A percentile compares a stretch with the other conserved stretches of the same genome.
These are phyloP conservation scores for Citeromyces hawaiiensis DNA, from an alignment of 1,139 yeast species.

Conservation along the genomic window DNA sequence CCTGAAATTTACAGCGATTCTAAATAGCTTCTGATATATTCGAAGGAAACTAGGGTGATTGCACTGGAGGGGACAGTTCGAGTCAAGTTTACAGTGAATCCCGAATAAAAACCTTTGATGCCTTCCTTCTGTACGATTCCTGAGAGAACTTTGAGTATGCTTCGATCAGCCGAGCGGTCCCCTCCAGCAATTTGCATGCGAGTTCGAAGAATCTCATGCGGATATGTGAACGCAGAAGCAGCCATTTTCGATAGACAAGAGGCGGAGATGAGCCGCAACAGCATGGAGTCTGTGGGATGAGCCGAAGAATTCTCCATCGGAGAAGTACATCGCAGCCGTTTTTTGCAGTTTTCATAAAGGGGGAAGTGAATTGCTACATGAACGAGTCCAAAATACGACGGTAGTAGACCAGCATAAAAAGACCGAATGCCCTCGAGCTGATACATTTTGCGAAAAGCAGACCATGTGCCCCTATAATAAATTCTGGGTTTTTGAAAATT, in stretches of 20 bases:
- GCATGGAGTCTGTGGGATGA: constrained; percentile 13
- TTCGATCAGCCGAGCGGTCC: constrained; percentile 11
- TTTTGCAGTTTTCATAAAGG: constrained; percentile 74
- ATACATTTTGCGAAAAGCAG: constrained; percentile 75
- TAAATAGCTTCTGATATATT: constrained; percentile 59
- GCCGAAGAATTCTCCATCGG: not conserved
- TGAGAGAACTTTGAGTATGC: constrained; percentile 29
- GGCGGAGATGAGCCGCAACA: constrained; percentile 47
- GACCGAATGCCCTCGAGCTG: constrained; percentile 65
- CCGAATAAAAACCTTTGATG: constrained; percentile 74
- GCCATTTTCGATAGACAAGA: constrained; percentile 77
- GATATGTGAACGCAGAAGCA: constrained; percentile 84
- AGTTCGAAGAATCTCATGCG: constrained; percentile 91
- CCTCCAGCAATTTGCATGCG: constrained; percentile 55
- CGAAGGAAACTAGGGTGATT: constrained; percentile 87
- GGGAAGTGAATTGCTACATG: constrained; percentile 98
- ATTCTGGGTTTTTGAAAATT: constrained; percentile 12
- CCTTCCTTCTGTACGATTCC: constrained; percentile 64
- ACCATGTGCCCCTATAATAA: constrained; percentile 65
- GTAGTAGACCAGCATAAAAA: constrained; percentile 85
- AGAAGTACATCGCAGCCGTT: constrained; percentile 21
- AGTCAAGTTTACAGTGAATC: constrained; percentile 72
- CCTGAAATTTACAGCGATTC: constrained; percentile 7
- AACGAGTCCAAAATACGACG: constrained; percentile 78
- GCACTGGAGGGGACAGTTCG: constrained; percentile 95